Conservation (phyloP, 2,329 filamentous ascomycete genomes). For the Teratosphaeria zuluensis region DNA sequence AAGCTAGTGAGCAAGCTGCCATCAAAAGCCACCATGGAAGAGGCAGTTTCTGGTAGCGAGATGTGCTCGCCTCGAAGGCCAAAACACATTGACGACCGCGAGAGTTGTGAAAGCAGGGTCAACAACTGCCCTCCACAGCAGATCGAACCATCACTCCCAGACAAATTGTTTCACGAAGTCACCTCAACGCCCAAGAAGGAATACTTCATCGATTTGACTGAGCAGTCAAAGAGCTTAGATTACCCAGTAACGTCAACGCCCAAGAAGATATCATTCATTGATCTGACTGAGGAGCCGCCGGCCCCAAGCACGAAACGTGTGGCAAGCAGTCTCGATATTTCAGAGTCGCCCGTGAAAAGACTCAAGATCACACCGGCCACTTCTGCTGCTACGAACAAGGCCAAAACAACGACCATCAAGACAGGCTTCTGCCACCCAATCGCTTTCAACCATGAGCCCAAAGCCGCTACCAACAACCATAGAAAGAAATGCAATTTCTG, state of each 20-base stretch:
- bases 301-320: background rate
- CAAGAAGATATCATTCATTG: background rate
- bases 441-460: constrained; percentile 24
- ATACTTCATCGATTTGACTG: background rate
- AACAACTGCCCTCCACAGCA: background rate
- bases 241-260: background rate
- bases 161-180: background rate
- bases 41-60: background rate
- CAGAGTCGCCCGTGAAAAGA: background rate
- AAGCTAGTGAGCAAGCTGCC: background rate
- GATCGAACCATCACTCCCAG: background rate
- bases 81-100: background rate
- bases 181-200: background rate
- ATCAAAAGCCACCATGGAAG: background rate
- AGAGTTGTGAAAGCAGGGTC: background rate
- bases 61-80: background rate
- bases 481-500: constrained; percentile 33
- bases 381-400: background rate
- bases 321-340: background rate
- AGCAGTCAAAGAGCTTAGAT: background rate
- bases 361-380: background rate
- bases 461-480: constrained; percentile 1
- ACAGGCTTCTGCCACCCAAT: constrained; percentile 34
- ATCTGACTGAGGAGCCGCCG: background rate
- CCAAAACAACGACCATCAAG: constrained; percentile 14